Evolutionary conservation across 371 early-diverging fungal genomes (phyloP), one percentile per base, ranked within the genome.

Genomic region (Mortierella sp.): DNA sequence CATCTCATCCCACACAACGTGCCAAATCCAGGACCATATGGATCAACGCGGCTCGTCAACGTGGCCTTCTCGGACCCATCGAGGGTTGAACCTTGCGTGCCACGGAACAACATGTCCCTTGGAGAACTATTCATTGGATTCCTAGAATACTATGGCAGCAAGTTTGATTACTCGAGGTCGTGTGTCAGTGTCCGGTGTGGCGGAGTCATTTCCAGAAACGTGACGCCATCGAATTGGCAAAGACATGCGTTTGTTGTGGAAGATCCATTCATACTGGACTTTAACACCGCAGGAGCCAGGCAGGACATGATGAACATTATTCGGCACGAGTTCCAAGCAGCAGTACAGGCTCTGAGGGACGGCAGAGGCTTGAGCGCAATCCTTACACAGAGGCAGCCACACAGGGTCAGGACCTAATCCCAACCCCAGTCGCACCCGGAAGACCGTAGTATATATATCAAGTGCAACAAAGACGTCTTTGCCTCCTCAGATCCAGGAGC

Each of bases 251-350:
- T 76, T 57, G 65, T 60, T 22, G 69, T 76, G 2, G 77, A 76
- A 22, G 77, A 76, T 41, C 77, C 77, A 0, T 76, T 76, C 44
- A 55, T 76, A 17, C 39, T 61, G 2, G 77, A 76, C n/a, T 46
- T 69, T 19, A 76, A 76, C 31, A 67, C 55, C 6, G 74, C 74
- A 12, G 67, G 67, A 29, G 67, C 63, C 22, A 49, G 41, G 49
- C 57, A 65, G 44, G 55, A 56, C 31, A 76, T 76, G 77, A 63
- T 76, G 60, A 67, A 69, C 37, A 60, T 76, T 19, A 57, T 76
- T 24, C 64, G 77, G 37, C 77, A 76, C 21, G 77, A 76, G 50
- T 76, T 76, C 31, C 77, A 76, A 41, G 77, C 77, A 8, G 77
- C 77, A 14, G 61, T 68, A 3, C 77, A 61, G 48, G 77, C 77